These are phyloP conservation scores for Aureoboletus auriporus DNA, from an alignment of 768 basidiomycete species.

Conservation along the genomic window DNA sequence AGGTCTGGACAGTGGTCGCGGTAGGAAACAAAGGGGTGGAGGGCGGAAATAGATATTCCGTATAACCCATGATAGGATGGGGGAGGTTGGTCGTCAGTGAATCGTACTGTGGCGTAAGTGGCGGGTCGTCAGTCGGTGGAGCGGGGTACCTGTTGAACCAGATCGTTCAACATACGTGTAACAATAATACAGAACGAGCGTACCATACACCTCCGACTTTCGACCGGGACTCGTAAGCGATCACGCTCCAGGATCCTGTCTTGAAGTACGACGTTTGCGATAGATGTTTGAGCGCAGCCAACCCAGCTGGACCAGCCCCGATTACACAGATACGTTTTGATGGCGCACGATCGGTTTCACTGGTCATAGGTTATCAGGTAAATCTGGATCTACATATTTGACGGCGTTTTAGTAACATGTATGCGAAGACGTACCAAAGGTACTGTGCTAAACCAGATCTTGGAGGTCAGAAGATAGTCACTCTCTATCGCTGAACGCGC, in stretches of 20 bases:
- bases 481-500: no score
- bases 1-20: slow-evolving; percentile 59
- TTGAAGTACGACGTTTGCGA: slow-evolving; percentile 55
- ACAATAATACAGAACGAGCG: slow-evolving; percentile 11
- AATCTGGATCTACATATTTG: no score
- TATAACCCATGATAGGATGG: slow-evolving; percentile 72
- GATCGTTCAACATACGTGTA: no score
- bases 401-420: no score
- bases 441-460: no score
- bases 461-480: no score
- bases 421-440: no score
- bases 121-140: slow-evolving; percentile 43
- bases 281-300: slow-evolving; percentile 65
- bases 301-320: slow-evolving; percentile 73
- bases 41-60: slow-evolving; percentile 62
- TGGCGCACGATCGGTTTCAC: slow-evolving; percentile 1
- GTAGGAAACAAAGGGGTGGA: slow-evolving; percentile 67
- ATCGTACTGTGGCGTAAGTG: slow-evolving; percentile 71
- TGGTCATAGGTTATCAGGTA: slow-evolving; percentile 1
- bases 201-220: slow-evolving; percentile 79
- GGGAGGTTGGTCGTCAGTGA: slow-evolving; percentile 81
- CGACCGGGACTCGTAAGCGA: slow-evolving; percentile 60
- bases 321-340: slow-evolving; percentile 58
- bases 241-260: slow-evolving; percentile 57
- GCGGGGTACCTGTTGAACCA: no score